phyloP scores from a whole-genome alignment of 192 early-diverging fungal genomes.

The Coemansia umbellata region DNA sequence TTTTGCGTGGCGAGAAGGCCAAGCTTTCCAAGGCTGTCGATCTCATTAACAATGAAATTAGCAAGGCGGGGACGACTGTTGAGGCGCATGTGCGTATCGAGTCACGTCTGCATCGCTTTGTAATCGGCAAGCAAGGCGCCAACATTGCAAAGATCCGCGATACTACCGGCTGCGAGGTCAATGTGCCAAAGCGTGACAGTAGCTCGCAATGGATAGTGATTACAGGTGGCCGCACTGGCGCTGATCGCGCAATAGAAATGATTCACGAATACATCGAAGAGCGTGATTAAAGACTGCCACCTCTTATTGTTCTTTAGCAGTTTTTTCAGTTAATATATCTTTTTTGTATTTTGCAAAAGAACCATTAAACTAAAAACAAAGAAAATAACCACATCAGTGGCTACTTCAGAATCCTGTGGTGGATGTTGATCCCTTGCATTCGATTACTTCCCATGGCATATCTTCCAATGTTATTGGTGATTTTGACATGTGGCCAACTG shows the following conservation, averaged over 20 bases:
- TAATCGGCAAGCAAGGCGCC: constrained; percentile 72
- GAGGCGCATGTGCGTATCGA: constrained; percentile 50
- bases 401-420: too few species aligned
- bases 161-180: constrained; percentile 60
- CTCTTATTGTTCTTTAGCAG: too few species aligned
- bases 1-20: constrained; percentile 52
- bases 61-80: neutral
- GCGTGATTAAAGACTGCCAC: constrained; percentile 25
- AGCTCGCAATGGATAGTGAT: constrained; percentile 23
- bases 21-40: constrained; percentile 48
- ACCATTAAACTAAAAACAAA: too few species aligned
- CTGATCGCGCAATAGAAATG: constrained; percentile 32
- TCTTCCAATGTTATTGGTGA: too few species aligned
- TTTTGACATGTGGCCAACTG: too few species aligned
- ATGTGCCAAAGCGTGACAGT: constrained; percentile 53
- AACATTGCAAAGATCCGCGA: constrained; percentile 69
- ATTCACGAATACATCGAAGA: constrained; percentile 39
- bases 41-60: constrained; percentile 16
- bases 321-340: too few species aligned
- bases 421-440: too few species aligned
- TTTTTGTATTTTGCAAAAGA: too few species aligned
- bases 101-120: constrained; percentile 56
- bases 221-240: constrained; percentile 18
- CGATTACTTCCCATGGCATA: too few species aligned
- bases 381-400: too few species aligned